Base-by-base conservation (phyloP, 2,329 filamentous ascomycete species). In the Fusarium transvaalense region DNA sequence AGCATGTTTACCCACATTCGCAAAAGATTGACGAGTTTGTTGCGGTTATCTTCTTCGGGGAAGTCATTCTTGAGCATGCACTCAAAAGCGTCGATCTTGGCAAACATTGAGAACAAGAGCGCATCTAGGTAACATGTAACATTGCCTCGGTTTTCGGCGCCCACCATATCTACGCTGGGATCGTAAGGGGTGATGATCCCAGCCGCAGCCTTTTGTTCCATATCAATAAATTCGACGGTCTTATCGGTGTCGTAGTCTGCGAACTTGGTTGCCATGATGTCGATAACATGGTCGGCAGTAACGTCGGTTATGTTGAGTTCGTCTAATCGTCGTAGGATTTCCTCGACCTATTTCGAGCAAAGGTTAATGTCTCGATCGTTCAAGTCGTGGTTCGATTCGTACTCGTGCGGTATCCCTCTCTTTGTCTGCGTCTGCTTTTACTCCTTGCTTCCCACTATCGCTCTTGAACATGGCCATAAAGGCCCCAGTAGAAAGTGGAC, bases 111-210 rank as follows among this genome's bases (percentile, higher is more conserved):
- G 77, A 97, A 98, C 2, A 99, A 85, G 23, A 98, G 82, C 1
- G 95, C 87, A 77, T 98, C 96, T 17, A 98, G 83, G 77, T 97
- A 98, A 81, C 96, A 99, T n/a, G 95, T 98, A 35, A 97, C 93
- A 47, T 88, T 88, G 43, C 91, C 86, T 47, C 94, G 86, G 76
- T 99, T 99, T 72, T 93, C 91, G 14, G 96, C 95, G 9, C 96
- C 96, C 6, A 93, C 82, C 82, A 98, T 89, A 58, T 86, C 86
- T 10, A 91, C 85, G 54, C 85, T 85, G 10, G 93, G 88, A 56
- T 93, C 86, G 80, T 93, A 97, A 17, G 89, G 87, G 66, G 89
- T 85, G 68, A 98, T 86, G 39, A 92, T 88, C 17, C 95, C 94
- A 31, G 93, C 88, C 38, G 93, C 89, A 0, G 95, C 92, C 71